Evolutionary conservation across 306 rosid genomes (phyloP).

Genomic region (Citrullus colocynthis): DNA sequence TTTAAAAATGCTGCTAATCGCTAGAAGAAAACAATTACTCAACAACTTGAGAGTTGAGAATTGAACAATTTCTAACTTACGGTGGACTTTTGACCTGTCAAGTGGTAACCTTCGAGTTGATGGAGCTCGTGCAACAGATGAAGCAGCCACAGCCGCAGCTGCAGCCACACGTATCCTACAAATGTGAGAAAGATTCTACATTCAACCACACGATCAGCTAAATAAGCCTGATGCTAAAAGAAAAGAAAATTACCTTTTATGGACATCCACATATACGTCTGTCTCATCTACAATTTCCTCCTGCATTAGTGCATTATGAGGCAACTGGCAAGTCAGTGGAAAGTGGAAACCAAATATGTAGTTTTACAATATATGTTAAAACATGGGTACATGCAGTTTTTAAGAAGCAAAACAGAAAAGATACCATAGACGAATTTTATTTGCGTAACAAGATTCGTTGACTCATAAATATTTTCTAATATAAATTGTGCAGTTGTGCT

Average conservation of each 20-base stretch:
- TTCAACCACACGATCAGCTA: neutral
- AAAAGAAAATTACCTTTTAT: constrained; percentile 36
- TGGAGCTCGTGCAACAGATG: constrained; percentile 33
- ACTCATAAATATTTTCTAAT: neutral
- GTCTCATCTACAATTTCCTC: constrained; percentile 48
- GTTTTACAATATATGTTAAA: neutral
- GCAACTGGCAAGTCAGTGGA: neutral
- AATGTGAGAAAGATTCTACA: constrained; percentile 7
- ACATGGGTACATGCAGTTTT: neutral
- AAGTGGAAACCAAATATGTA: neutral
- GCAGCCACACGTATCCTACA: constrained; percentile 43
- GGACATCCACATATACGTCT: constrained; percentile 62
- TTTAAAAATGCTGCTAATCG: neutral
- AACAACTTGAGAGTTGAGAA: neutral
- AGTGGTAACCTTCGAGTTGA: constrained; percentile 27
- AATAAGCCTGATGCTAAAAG: neutral
- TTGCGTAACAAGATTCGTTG: neutral
- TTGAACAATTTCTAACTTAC: constrained; percentile 10
- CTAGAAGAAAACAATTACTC: neutral
- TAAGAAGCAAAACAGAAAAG: neutral
- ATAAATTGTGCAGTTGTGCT: constrained; percentile 1
- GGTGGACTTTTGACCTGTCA: constrained; percentile 22
- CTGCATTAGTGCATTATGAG: constrained; percentile 24
- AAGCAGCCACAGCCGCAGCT: constrained; percentile 43
- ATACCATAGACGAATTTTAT: neutral